These are phyloP conservation scores for Boletus semigastroideus DNA, from an alignment of 1,284 basidiomycete genomes.

Conservation along the genomic window DNA sequence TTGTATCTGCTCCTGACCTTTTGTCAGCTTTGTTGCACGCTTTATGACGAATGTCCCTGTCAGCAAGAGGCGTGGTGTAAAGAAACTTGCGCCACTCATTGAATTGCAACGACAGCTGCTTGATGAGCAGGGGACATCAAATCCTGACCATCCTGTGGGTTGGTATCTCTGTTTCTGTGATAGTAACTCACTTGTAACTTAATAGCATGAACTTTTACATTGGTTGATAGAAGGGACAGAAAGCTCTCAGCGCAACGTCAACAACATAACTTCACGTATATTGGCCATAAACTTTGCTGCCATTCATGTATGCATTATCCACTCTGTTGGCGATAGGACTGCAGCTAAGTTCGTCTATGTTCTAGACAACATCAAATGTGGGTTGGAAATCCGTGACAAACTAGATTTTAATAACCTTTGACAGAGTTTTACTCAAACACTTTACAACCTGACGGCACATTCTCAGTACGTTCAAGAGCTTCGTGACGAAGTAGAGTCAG, in stretches of 20 bases:
- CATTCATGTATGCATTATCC: constrained; percentile 31
- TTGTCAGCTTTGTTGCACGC: constrained; percentile 4
- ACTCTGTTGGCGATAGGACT: not conserved
- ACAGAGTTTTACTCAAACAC: constrained; percentile 35
- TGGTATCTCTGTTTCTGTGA: not conserved
- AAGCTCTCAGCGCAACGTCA: constrained; percentile 27
- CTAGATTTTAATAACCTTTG: not conserved
- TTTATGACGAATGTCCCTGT: constrained; percentile 7
- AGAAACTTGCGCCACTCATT: constrained; percentile 36
- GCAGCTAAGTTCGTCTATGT: not conserved
- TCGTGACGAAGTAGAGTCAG: constrained; percentile 42
- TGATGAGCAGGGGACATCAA: constrained; percentile 34
- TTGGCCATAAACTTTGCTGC: constrained; percentile 42
- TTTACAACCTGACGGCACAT: constrained; percentile 38
- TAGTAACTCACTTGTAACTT: not conserved
- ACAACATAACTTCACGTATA: constrained; percentile 34
- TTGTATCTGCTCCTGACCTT: not conserved
- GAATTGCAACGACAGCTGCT: constrained; percentile 34
- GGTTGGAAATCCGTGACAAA: not conserved
- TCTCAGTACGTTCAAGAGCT: constrained; percentile 40
- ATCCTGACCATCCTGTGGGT: constrained; percentile 11
- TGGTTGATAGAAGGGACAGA: constrained; percentile 45
- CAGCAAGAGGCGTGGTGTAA: constrained; percentile 14
- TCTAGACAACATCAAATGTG: constrained; percentile 15
- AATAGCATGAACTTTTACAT: constrained; percentile 41